phyloP scores from a whole-genome alignment of 2,329 filamentous ascomycete species.

The Dactylonectria estremocensis region DNA sequence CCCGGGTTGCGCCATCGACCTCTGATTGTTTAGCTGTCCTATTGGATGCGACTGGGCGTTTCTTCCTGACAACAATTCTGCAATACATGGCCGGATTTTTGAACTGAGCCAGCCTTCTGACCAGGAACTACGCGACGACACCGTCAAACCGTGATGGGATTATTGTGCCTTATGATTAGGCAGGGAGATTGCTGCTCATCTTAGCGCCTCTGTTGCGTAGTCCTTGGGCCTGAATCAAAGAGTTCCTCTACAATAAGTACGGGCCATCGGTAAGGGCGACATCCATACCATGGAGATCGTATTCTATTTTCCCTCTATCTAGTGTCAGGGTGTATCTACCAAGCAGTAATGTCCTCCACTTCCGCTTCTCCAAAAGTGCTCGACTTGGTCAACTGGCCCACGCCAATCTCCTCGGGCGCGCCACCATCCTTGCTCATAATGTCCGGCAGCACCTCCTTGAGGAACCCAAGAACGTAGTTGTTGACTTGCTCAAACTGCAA shows the following conservation, averaged over 20 bases:
- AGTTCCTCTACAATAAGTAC: too few relatives aligned
- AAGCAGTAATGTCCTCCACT: constrained; percentile 95
- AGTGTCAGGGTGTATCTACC: constrained; percentile 69
- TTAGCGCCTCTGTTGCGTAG: not conserved
- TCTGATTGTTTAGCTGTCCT: too few relatives aligned
- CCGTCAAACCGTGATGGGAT: not conserved
- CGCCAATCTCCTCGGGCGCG: constrained; percentile 64
- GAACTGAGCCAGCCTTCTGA: not conserved
- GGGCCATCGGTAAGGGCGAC: too few relatives aligned
- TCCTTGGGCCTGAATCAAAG: not conserved
- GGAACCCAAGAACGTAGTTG: constrained; percentile 84
- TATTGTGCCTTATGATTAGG: not conserved
- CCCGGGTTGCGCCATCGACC: too few relatives aligned
- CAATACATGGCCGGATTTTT: too few relatives aligned
- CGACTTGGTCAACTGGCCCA: constrained; percentile 81
- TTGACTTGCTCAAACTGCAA: constrained; percentile 99
- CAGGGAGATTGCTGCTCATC: not conserved
- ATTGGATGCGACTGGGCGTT: too few relatives aligned
- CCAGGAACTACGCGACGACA: not conserved
- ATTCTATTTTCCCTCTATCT: not conserved
- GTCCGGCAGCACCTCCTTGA: constrained; percentile 86
- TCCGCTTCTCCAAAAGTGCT: constrained; percentile 97
- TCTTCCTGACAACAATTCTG: too few relatives aligned
- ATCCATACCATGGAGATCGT: too few relatives aligned
- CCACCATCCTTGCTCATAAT: constrained; percentile 81